phyloP scores from a whole-genome alignment of 2,329 filamentous ascomycete genomes.

The Colletotrichum trifolii region DNA sequence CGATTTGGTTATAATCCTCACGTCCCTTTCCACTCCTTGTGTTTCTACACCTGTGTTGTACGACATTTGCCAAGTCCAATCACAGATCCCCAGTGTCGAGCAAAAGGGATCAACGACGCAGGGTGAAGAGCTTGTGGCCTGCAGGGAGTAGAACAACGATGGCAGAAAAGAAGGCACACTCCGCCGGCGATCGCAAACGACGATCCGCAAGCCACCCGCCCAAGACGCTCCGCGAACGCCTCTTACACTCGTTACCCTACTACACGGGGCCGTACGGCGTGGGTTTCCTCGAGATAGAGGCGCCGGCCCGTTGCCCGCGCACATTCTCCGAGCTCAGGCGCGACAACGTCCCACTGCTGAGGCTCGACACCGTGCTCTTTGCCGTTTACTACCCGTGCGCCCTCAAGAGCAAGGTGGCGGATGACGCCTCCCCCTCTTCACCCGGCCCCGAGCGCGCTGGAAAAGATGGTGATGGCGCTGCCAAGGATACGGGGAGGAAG shows the following conservation, averaged over 20 bases:
- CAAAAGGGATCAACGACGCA: too few relatives aligned
- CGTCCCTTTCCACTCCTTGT: not conserved
- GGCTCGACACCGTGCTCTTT: constrained; percentile 68
- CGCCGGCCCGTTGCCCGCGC: constrained; percentile 60
- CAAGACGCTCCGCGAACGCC: constrained; percentile 49
- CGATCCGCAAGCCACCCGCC: constrained; percentile 42
- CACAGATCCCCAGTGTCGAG: too few relatives aligned
- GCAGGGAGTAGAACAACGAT: not conserved
- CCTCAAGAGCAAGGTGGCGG: constrained; percentile 47
- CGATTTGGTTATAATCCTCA: not conserved
- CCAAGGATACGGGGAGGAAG: not conserved
- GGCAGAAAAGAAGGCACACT: not conserved
- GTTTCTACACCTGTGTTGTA: not conserved
- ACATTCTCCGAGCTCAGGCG: constrained; percentile 54
- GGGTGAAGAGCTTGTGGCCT: too few relatives aligned
- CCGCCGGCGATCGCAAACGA: constrained; percentile 8
- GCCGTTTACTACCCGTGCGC: constrained; percentile 74
- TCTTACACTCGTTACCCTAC: constrained; percentile 63
- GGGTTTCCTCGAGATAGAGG: constrained; percentile 74
- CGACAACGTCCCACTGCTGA: constrained; percentile 51
- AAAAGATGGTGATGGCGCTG: not conserved
- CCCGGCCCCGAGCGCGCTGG: constrained; percentile 7
- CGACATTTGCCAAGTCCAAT: too few relatives aligned
- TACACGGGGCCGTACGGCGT: constrained; percentile 76
- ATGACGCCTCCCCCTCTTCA: not conserved